Percentiles rank a stretch among this genome's conserved stretches.
These are phyloP conservation scores for Tripterygium wilfordii DNA, from an alignment of 177 flowering plant species.

Conservation along the genomic window DNA sequence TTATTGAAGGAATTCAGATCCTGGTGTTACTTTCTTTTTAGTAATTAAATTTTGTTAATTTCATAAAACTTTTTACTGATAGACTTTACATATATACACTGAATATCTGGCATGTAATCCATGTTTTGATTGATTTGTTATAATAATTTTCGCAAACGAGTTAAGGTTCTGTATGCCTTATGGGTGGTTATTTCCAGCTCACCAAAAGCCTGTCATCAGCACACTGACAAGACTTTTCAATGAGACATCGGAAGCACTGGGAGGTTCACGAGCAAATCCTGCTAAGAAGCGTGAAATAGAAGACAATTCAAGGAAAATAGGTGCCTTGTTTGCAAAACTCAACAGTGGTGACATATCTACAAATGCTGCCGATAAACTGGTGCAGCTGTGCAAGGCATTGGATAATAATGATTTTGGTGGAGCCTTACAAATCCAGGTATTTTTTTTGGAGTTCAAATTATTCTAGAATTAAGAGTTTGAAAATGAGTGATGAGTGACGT, in stretches of 20 bases:
- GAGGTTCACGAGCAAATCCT: slow-evolving; percentile 79
- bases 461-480: too few relatives aligned
- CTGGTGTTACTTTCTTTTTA: too few relatives aligned
- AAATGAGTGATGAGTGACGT: too few relatives aligned
- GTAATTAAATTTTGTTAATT: too few relatives aligned
- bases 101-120: too few relatives aligned
- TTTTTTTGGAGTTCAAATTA: neutral
- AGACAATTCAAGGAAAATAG: slow-evolving; percentile 89
- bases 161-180: too few relatives aligned
- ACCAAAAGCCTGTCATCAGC: slow-evolving; percentile 68
- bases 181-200: slow-evolving; percentile 39
- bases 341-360: slow-evolving; percentile 84
- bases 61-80: too few relatives aligned
- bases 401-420: slow-evolving; percentile 68
- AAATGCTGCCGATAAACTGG: slow-evolving; percentile 85
- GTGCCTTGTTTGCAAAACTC: slow-evolving; percentile 86
- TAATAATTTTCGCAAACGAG: too few relatives aligned
- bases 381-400: slow-evolving; percentile 84
- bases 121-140: too few relatives aligned
- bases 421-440: slow-evolving; percentile 88
- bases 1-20: too few relatives aligned
- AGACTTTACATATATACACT: too few relatives aligned
- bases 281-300: slow-evolving; percentile 92
- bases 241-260: slow-evolving; percentile 87
- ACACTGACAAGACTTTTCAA: slow-evolving; percentile 81